phyloP scores from a whole-genome alignment of 1,139 yeast genomes.

The Scheffersomyces parashehatae region DNA sequence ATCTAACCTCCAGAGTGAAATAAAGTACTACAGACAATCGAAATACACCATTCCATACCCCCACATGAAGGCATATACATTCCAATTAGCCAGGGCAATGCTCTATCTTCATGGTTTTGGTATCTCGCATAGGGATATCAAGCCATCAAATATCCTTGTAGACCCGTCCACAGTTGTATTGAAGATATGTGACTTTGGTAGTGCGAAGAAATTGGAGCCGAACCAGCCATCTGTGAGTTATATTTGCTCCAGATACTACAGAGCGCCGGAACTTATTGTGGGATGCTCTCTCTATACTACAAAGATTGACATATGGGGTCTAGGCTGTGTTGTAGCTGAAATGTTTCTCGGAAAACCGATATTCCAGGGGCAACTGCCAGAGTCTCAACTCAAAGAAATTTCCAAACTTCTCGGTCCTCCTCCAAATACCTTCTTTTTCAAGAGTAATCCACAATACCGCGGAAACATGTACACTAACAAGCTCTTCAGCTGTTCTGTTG shows the following conservation, averaged over 20 bases:
- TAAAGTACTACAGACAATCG: constrained; percentile 64
- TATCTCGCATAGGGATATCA: constrained; percentile 78
- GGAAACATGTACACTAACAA: constrained; percentile 75
- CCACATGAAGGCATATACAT: constrained; percentile 76
- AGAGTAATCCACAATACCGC: constrained; percentile 70
- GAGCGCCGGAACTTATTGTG: constrained; percentile 81
- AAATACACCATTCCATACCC: constrained; percentile 68
- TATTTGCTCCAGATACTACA: constrained; percentile 76
- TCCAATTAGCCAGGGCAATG: constrained; percentile 81
- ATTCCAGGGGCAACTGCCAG: constrained; percentile 78
- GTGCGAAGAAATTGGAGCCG: constrained; percentile 74
- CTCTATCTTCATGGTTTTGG: constrained; percentile 77
- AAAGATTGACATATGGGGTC: constrained; percentile 82
- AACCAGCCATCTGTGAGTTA: constrained; percentile 76
- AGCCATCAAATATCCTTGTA: constrained; percentile 75
- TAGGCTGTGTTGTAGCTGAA: constrained; percentile 84
- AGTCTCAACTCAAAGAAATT: constrained; percentile 73
- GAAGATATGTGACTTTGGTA: constrained; percentile 81
- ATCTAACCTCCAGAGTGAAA: constrained; percentile 74
- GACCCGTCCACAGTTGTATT: constrained; percentile 66
- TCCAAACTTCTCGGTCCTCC: constrained; percentile 78
- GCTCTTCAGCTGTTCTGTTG: constrained; percentile 60
- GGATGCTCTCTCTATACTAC: constrained; percentile 77
- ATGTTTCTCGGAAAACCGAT: constrained; percentile 81
- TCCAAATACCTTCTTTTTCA: constrained; percentile 69